Conservation (phyloP, 2,329 filamentous ascomycete genomes). For the Verticillium alfalfae region DNA sequence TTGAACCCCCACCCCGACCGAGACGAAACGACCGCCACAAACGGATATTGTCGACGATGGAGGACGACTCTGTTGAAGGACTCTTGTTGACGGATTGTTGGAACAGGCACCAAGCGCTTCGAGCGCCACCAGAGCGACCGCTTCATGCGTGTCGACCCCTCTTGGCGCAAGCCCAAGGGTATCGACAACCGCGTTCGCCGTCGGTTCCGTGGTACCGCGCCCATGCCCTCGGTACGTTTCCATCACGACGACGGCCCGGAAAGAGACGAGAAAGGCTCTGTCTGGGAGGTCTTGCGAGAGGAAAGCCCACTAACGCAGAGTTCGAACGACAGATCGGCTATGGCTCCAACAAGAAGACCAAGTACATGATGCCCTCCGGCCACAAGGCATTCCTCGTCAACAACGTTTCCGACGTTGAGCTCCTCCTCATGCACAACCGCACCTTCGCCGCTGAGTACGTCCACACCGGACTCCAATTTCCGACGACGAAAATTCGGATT, state of each 20-base stretch:
- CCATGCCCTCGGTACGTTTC: constrained; percentile 92
- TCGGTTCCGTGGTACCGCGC: constrained; percentile 92
- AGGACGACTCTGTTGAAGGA: not conserved
- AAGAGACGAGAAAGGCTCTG: constrained; percentile 3
- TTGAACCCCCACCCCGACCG: not conserved
- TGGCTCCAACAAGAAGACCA: constrained; percentile 99
- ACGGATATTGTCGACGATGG: constrained; percentile 8
- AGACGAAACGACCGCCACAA: not conserved
- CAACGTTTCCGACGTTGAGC: constrained; percentile 93
- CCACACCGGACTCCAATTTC: not conserved
- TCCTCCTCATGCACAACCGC: constrained; percentile 99
- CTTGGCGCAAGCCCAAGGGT: constrained; percentile 99
- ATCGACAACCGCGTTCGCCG: constrained; percentile 97
- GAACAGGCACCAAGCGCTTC: constrained; percentile 84
- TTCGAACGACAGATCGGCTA: constrained; percentile 74
- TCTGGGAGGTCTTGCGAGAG: not conserved
- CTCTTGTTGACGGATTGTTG: constrained; percentile 32
- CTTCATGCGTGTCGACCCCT: constrained; percentile 84
- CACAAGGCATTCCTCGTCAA: constrained; percentile 99
- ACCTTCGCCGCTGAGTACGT: constrained; percentile 98
- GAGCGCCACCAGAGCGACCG: constrained; percentile 95
- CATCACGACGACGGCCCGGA: not conserved
- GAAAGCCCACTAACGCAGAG: not conserved
- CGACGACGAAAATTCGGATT: not conserved
- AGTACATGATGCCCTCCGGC: constrained; percentile 97